Conservation (phyloP, 148 eudicot species). For the Cornus suecica region DNA sequence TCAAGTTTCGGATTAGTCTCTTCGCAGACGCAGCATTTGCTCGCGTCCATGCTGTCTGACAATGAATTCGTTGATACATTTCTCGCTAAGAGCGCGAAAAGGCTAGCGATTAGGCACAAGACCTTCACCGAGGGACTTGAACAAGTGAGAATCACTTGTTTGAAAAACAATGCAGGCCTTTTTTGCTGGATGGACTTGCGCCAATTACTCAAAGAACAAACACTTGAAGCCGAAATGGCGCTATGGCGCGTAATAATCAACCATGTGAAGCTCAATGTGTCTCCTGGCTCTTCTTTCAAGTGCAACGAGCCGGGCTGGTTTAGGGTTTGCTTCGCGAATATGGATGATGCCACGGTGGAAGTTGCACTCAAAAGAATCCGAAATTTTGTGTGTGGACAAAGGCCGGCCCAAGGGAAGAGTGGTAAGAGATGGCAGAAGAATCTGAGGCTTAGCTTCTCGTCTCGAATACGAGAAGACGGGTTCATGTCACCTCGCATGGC, state of each 20-base stretch:
- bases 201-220: slow-evolving; percentile 34
- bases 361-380: slow-evolving; percentile 52
- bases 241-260: slow-evolving; percentile 58
- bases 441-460: slow-evolving; percentile 50
- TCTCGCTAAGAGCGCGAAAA: slow-evolving; percentile 27
- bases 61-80: slow-evolving; percentile 33
- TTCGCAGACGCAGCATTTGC: slow-evolving; percentile 62
- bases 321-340: slow-evolving; percentile 78
- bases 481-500: slow-evolving; percentile 33
- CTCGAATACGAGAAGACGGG: slow-evolving; percentile 31
- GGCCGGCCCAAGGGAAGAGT: slow-evolving; percentile 15
- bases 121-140: slow-evolving; percentile 46
- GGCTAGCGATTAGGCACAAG: slow-evolving; percentile 33
- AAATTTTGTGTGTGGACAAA: slow-evolving; percentile 33
- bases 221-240: slow-evolving; percentile 44
- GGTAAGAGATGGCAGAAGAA: slow-evolving; percentile 39
- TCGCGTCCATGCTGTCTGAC: slow-evolving; percentile 60
- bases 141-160: slow-evolving; percentile 50
- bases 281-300: slow-evolving; percentile 78
- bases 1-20: slow-evolving; percentile 83
- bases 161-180: slow-evolving; percentile 62
- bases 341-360: slow-evolving; percentile 55
- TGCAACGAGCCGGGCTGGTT: slow-evolving; percentile 87
- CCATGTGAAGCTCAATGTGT: slow-evolving; percentile 72
- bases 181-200: slow-evolving; percentile 79